These are phyloP conservation scores for Gymnopilus dilepis DNA, from an alignment of 768 basidiomycete species.

Conservation along the genomic window DNA sequence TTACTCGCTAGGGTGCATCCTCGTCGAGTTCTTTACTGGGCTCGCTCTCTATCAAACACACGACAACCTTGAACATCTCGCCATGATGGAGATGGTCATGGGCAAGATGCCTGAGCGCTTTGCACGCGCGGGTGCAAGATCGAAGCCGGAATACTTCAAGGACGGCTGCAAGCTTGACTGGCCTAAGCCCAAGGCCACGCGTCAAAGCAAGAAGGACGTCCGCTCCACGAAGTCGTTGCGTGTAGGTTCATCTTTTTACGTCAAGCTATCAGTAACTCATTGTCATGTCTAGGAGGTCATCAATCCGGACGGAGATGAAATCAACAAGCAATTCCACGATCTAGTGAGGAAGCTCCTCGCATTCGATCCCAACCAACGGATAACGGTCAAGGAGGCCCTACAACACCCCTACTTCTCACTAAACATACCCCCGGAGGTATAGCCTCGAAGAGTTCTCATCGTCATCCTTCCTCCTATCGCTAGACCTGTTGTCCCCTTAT, in stretches of 20 bases:
- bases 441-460: constrained; percentile 26
- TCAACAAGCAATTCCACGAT: constrained; percentile 84
- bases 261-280: constrained; percentile 15
- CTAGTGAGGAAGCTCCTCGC: constrained; percentile 86
- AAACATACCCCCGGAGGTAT: constrained; percentile 72
- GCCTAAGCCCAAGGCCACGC: constrained; percentile 87
- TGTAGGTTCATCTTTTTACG: constrained; percentile 47
- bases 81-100: constrained; percentile 99
- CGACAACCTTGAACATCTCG: constrained; percentile 97
- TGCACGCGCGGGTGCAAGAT: constrained; percentile 71
- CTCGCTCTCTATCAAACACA: constrained; percentile 99
- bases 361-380: constrained; percentile 89
- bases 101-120: constrained; percentile 95
- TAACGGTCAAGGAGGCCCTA: constrained; percentile 87
- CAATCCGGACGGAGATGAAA: constrained; percentile 58
- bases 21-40: constrained; percentile 98
- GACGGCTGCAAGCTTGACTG: constrained; percentile 86
- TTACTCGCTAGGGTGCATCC: constrained; percentile 97
- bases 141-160: constrained; percentile 94
- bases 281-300: constrained; percentile 73
- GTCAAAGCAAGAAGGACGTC: constrained; percentile 94
- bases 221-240: constrained; percentile 78
- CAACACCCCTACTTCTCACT: constrained; percentile 85
- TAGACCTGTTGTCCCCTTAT: constrained; percentile 26
- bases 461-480: constrained; percentile 7